A percentile compares a stretch with the other conserved stretches of the same genome.
phyloP scores from a whole-genome alignment of 2,329 filamentous ascomycete species.

The Massarina eburnea region DNA sequence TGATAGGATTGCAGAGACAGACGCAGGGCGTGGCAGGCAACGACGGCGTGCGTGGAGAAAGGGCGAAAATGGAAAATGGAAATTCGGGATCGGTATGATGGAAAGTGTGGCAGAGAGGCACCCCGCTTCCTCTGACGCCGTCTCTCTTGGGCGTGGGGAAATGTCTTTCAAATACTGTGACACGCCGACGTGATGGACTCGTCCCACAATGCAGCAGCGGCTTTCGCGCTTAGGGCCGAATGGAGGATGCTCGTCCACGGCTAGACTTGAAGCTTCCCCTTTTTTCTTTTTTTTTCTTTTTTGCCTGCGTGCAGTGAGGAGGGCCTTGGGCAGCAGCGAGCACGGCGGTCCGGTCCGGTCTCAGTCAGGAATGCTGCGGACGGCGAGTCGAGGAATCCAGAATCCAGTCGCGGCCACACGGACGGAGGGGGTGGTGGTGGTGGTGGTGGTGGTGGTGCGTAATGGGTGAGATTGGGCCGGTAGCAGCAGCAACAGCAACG shows the following conservation, averaged over 20 bases:
- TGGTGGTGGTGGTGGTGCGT: too few species aligned
- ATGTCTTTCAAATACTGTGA: constrained; percentile 8
- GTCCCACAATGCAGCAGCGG: constrained; percentile 22
- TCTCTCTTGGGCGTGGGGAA: constrained; percentile 6
- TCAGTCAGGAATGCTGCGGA: too few species aligned
- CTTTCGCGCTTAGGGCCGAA: constrained; percentile 20
- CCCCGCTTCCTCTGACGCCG: neutral
- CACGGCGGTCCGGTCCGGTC: too few species aligned
- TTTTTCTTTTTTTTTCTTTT: too few species aligned
- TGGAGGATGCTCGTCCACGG: neutral
- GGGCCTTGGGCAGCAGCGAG: too few species aligned
- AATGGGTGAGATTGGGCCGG: constrained; percentile 1
- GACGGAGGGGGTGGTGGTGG: neutral
- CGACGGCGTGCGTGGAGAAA: constrained; percentile 2
- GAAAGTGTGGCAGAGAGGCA: constrained; percentile 4
- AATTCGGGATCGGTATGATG: constrained; percentile 8
- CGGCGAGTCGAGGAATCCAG: too few species aligned
- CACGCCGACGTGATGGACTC: constrained; percentile 7
- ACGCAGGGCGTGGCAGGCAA: constrained; percentile 4
- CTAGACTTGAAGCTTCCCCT: neutral
- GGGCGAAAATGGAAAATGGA: neutral
- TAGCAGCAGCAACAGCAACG: neutral
- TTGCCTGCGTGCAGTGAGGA: too few species aligned
- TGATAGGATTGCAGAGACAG: constrained; percentile 17
- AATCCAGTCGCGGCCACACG: too few species aligned